phyloP scores from a whole-genome alignment of 2,329 filamentous ascomycete genomes.

The Scedosporium aurantiacum region DNA sequence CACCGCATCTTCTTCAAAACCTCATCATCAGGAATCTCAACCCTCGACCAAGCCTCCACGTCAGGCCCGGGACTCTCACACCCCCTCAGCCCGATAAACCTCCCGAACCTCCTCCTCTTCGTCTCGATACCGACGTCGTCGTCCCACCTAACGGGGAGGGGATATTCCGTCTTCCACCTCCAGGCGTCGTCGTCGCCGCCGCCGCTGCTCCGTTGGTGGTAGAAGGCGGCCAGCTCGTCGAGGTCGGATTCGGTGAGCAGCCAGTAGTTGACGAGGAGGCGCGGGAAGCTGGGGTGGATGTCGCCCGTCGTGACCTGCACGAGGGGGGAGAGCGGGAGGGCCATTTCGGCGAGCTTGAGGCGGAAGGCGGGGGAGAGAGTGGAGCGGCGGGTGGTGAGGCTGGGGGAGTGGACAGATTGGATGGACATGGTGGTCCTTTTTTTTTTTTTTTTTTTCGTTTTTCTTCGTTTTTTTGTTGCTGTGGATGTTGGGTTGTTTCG shows the following conservation, averaged over 20 bases:
- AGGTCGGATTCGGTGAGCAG: conserved; percentile 61
- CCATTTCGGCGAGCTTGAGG: conserved; percentile 54
- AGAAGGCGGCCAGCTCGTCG: conserved; percentile 59
- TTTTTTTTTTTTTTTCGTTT: conserved; percentile 3
- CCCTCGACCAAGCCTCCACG: neutral
- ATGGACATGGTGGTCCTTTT: conserved; percentile 4
- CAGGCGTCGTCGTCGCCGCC: conserved; percentile 8
- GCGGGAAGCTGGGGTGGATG: conserved; percentile 55
- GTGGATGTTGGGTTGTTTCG: too few relatives aligned
- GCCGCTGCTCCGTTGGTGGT: conserved; percentile 55
- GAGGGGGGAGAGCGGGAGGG: conserved; percentile 54
- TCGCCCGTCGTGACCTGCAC: conserved; percentile 50
- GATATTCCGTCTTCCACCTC: conserved; percentile 46
- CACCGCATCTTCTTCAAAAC: neutral
- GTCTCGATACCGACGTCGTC: conserved; percentile 44
- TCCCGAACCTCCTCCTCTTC: conserved; percentile 61
- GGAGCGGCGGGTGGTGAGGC: conserved; percentile 25
- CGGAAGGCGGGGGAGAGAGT: conserved; percentile 40
- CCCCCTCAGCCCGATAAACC: conserved; percentile 59
- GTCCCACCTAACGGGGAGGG: conserved; percentile 55
- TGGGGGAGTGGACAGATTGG: conserved; percentile 13
- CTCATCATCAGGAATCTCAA: neutral
- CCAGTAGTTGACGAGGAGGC: conserved; percentile 59
- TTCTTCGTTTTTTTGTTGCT: conserved; percentile 2
- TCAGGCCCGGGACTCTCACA: conserved; percentile 1